Evolutionary conservation across 1,139 yeast genomes (phyloP).

Genomic region (Maudiozyma humilis): DNA sequence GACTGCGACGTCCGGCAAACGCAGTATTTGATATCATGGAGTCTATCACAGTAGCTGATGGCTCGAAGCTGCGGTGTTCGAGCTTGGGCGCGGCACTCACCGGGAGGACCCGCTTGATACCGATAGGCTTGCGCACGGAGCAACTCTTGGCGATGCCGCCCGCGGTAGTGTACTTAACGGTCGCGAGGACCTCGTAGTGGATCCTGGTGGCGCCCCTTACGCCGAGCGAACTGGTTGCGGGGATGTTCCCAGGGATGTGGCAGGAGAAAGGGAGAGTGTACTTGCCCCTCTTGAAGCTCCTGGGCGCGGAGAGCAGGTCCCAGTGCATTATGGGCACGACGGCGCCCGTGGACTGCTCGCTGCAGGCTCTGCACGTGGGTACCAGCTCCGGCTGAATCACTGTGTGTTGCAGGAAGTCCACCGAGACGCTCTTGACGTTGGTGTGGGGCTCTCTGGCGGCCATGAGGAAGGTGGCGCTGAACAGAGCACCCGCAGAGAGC

Average conservation of each 20-base stretch:
- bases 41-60: not conserved
- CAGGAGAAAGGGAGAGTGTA: constrained; percentile 2
- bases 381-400: not conserved
- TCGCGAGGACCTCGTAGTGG: not conserved
- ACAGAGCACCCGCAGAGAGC: constrained; percentile 4
- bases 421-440: not conserved
- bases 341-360: not conserved
- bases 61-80: constrained; percentile 1
- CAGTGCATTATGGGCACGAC: not conserved
- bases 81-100: not conserved
- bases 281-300: not conserved
- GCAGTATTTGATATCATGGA: constrained; percentile 1
- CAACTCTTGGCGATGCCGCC: not conserved
- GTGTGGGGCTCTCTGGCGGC: not conserved
- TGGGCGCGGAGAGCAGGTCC: not conserved
- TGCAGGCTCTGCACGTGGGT: not conserved
- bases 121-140: not conserved
- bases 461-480: constrained; percentile 3
- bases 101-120: not conserved
- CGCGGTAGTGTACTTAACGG: not conserved
- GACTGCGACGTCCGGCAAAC: not conserved
- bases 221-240: not conserved
- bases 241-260: constrained; percentile 1
- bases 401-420: constrained; percentile 1
- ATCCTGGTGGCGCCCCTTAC: not conserved